Percentiles rank a stretch among this genome's conserved stretches.
These are phyloP conservation scores for Quercus glauca DNA, from an alignment of 306 rosid species.

Conservation along the genomic window DNA sequence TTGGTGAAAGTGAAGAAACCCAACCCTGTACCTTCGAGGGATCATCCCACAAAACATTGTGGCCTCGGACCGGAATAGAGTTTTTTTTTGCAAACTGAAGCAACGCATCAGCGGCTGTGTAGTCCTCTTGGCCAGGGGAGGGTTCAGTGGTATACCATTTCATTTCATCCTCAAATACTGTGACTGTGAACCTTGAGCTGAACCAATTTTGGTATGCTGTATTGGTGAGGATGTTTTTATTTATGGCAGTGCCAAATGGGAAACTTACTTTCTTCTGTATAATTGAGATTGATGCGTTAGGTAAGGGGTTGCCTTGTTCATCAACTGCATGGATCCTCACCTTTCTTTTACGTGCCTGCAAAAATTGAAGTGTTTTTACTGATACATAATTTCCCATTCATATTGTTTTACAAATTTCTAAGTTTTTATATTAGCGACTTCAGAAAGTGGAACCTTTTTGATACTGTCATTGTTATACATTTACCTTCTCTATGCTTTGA, in stretches of 20 bases:
- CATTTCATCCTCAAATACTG: conserved; percentile 73
- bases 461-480: neutral
- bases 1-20: conserved; percentile 43
- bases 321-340: conserved; percentile 44
- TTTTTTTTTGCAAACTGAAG: conserved; percentile 38
- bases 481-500: conserved; percentile 52
- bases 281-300: conserved; percentile 43
- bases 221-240: conserved; percentile 47
- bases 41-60: conserved; percentile 72
- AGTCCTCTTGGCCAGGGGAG: conserved; percentile 40
- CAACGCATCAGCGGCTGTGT: conserved; percentile 50
- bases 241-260: conserved; percentile 63
- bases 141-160: conserved; percentile 69
- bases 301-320: conserved; percentile 46
- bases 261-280: conserved; percentile 24
- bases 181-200: conserved; percentile 51
- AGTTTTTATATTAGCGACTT: too few species aligned
- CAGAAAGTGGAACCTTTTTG: too few species aligned
- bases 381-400: too few species aligned
- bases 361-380: too few species aligned
- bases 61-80: conserved; percentile 57
- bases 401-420: too few species aligned
- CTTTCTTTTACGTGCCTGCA: conserved; percentile 50
- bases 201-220: conserved; percentile 64
- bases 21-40: conserved; percentile 43